Evolutionary conservation across 805 yeast genomes (phyloP), one percentile per base, ranked within the genome.

Genomic region (Yamadazyma akitaensis): DNA sequence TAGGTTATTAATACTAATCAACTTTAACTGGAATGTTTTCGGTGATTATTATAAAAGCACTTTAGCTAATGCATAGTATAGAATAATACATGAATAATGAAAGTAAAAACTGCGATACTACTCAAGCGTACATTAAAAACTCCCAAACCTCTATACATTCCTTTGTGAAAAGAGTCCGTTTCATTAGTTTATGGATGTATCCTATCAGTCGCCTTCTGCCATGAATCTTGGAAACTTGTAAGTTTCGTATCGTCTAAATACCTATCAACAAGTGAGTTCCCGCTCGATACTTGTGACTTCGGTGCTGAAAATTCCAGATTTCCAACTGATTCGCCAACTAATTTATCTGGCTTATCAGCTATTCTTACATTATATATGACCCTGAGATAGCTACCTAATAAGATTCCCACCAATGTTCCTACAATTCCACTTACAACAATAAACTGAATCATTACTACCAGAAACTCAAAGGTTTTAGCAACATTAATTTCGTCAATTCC

Each of bases 21-120:
- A 81, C 48, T 84, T 88, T 67, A 95, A 88, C 64, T 84, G 90
- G 88, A 82, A 79, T 47, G 96, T 88, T 11, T 88, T 88, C 64
- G 90, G 88, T 28, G 75, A 75, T 37, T 82, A 83, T 65, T 88
- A 88, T 57, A 44, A 21, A 24, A 43, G 28, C 25, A 16, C 37
- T 38, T 26, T 38, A 14, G 32, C 32, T 28, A 4, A 28, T 28
- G 32, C 32, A 28, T 28, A 28, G 32, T 28, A 28, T 28, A 28
- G 32, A 28, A 28, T 28, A 28, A 28, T 28, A 28, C n/a, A 28
- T 28, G 32, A 28, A 12, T 28, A 28, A 28, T 28, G 32, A 9
- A 28, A 13, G 24, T 21, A 21, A 28, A 28, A 28, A 28, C 12
- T 28, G 10, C 12, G n/a, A 28, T 3, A 28, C 4, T 11, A 12